A percentile compares a stretch with the other conserved stretches of the same genome.
Conservation (phyloP, 108 stramenopile species). For the Cyclostephanos tholiformis region DNA sequence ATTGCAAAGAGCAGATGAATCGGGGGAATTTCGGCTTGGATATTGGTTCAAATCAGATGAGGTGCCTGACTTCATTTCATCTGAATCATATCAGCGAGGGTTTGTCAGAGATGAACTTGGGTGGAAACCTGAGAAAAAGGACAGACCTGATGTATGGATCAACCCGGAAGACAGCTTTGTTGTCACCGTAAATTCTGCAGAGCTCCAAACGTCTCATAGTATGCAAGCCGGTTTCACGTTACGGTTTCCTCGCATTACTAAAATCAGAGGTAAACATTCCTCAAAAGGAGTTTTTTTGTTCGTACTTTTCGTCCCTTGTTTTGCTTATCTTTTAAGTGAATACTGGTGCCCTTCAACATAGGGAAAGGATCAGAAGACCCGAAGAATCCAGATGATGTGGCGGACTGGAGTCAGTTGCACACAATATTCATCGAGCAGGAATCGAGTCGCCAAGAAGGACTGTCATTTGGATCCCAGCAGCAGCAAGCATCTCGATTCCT, state of each 20-base stretch:
- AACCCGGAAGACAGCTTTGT: slow-evolving; percentile 80
- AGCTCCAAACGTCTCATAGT: slow-evolving; percentile 55
- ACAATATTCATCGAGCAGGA: slow-evolving; percentile 50
- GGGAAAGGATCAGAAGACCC: slow-evolving; percentile 13
- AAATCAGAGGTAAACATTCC: slow-evolving; percentile 53
- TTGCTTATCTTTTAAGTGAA: neutral
- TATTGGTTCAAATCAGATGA: slow-evolving; percentile 63
- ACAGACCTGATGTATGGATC: slow-evolving; percentile 48
- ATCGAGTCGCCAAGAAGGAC: slow-evolving; percentile 39
- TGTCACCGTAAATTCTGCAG: slow-evolving; percentile 72
- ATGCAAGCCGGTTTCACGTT: slow-evolving; percentile 72
- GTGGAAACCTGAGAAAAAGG: slow-evolving; percentile 58
- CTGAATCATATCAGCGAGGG: slow-evolving; percentile 59
- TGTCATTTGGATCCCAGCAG: slow-evolving; percentile 29
- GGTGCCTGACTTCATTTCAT: slow-evolving; percentile 73
- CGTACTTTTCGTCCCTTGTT: neutral
- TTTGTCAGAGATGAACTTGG: slow-evolving; percentile 55
- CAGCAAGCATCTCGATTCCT: slow-evolving; percentile 50
- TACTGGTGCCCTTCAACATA: neutral
- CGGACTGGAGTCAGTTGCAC: slow-evolving; percentile 44
- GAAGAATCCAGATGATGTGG: slow-evolving; percentile 54
- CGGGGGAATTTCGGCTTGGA: slow-evolving; percentile 51
- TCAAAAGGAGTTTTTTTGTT: slow-evolving; percentile 32
- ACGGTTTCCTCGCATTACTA: slow-evolving; percentile 75
- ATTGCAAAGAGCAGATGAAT: slow-evolving; percentile 46